Evolutionary conservation across 2,329 filamentous ascomycete genomes (phyloP), one percentile per base, ranked within the genome.

Genomic region (Malbranchea cinnamomea): DNA sequence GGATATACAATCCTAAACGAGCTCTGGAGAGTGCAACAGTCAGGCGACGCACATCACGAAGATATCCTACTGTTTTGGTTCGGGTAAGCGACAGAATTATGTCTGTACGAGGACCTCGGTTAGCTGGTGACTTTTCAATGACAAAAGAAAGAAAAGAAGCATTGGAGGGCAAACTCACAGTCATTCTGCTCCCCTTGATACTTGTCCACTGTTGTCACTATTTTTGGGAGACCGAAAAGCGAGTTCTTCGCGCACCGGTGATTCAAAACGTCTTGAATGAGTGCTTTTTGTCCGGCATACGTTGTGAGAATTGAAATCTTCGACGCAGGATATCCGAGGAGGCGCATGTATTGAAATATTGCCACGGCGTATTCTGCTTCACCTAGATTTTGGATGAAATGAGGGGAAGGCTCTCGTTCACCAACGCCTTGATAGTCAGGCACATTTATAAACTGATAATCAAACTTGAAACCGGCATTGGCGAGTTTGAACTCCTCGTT

Each of bases 121-220:
- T 21, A 33, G 22, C 20, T 6, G 29, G 24, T 22, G 12, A 15
- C n/a, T n/a, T n/a, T n/a, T 12, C 11, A n/a, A 27, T 2, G 19
- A 32, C 34, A n/a, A 18, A 16, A 26, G 14, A 13, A 14, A 12
- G 8, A 4, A 19, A 16, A 21, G 15, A 26, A 8, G 10, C 20
- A 22, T 22, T 22, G 20, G 20, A 19, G 11, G n/a, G 10, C 4
- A 12, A 17, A 23, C 26, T 28, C 22, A 89, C 82, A 95, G 49
- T 98, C 89, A 56, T 98, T 98, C 57, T 98, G 89, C 63, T 98
- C 89, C 52, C 89, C 91, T 60, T 98, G 89, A 48, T 95, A 98
- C 54, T 93, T 94, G 60, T 98, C 89, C 39, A 98, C 87, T 4
- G 91, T 98, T 3, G 82, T 85, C 16, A 98, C 82, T 31, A 79